Evolutionary conservation across 768 basidiomycete species (phyloP).

Genomic region (Lentinus brumalis): DNA sequence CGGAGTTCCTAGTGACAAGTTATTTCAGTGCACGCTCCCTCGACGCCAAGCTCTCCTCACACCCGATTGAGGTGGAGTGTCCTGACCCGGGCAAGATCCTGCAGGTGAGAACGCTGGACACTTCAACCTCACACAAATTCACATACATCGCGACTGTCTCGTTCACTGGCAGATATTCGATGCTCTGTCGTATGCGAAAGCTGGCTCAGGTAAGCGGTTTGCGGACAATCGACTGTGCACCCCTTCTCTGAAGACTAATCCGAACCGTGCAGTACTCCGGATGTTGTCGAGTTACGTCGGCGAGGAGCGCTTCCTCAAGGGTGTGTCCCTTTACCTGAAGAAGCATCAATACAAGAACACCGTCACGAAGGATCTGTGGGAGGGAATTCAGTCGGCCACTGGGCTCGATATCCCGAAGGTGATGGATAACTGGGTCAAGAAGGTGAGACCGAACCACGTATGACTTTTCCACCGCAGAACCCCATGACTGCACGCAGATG

Average conservation of each 20-base stretch:
- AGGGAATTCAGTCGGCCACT: slow-evolving; percentile 77
- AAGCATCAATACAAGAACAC: slow-evolving; percentile 84
- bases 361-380: slow-evolving; percentile 84
- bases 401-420: slow-evolving; percentile 74
- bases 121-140: background rate
- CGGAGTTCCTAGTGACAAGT: slow-evolving; percentile 77
- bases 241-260: background rate
- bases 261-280: slow-evolving; percentile 63
- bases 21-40: slow-evolving; percentile 76
- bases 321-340: slow-evolving; percentile 92
- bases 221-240: background rate
- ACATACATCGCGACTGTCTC: background rate
- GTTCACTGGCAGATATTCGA: slow-evolving; percentile 73
- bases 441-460: slow-evolving; percentile 42
- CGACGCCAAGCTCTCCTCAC: slow-evolving; percentile 86
- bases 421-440: slow-evolving; percentile 92
- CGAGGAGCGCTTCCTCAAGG: slow-evolving; percentile 83
- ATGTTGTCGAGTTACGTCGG: slow-evolving; percentile 92
- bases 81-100: slow-evolving; percentile 86
- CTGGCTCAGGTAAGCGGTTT: slow-evolving; percentile 71
- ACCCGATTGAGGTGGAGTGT: slow-evolving; percentile 91
- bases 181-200: slow-evolving; percentile 83
- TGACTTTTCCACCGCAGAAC: background rate
- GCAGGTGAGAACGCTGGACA: slow-evolving; percentile 44
- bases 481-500: slow-evolving; percentile 35